A percentile compares a stretch with the other conserved stretches of the same genome.
Evolutionary conservation across 2,329 filamentous ascomycete genomes (phyloP).

Genomic region (Lachnellula subtilissima): DNA sequence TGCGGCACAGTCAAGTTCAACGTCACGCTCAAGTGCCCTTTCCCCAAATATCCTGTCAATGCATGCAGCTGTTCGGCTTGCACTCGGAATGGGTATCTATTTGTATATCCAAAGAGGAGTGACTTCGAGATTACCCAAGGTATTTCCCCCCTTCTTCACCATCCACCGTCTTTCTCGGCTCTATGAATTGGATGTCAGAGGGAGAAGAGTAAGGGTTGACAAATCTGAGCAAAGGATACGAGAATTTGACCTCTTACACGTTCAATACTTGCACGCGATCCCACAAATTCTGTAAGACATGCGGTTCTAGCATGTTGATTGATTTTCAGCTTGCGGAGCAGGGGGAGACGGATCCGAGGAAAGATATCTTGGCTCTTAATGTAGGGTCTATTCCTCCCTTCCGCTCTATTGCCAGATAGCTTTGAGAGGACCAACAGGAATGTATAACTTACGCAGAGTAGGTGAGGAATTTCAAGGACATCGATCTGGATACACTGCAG

Average conservation of each 20-base stretch:
- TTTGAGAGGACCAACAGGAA: background rate
- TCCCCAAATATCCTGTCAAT: slow-evolving; percentile 43
- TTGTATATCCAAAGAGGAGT: slow-evolving; percentile 25
- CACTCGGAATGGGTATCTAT: slow-evolving; percentile 44
- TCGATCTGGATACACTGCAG: slow-evolving; percentile 18
- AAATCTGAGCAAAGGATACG: slow-evolving; percentile 8
- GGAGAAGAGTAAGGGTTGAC: background rate
- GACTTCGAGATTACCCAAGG: slow-evolving; percentile 16
- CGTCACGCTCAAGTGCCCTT: slow-evolving; percentile 44
- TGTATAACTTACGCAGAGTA: background rate
- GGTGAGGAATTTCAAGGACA: slow-evolving; percentile 20
- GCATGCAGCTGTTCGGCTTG: slow-evolving; percentile 67
- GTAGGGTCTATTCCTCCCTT: slow-evolving; percentile 9
- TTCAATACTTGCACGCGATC: slow-evolving; percentile 13
- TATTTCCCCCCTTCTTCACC: background rate
- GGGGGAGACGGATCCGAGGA: slow-evolving; percentile 15
- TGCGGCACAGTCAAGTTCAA: slow-evolving; percentile 49
- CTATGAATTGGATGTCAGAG: background rate
- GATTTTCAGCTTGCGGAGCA: slow-evolving; percentile 10
- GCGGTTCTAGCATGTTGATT: slow-evolving; percentile 20
- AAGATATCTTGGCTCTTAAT: slow-evolving; percentile 21
- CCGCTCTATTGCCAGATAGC: background rate
- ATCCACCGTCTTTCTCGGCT: no score
- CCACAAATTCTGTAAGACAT: slow-evolving; percentile 23
- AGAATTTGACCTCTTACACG: slow-evolving; percentile 10